Percentiles rank a stretch among this genome's conserved stretches.
Evolutionary conservation across 2,329 filamentous ascomycete genomes (phyloP).

Genomic region (Penicillium decumbens): DNA sequence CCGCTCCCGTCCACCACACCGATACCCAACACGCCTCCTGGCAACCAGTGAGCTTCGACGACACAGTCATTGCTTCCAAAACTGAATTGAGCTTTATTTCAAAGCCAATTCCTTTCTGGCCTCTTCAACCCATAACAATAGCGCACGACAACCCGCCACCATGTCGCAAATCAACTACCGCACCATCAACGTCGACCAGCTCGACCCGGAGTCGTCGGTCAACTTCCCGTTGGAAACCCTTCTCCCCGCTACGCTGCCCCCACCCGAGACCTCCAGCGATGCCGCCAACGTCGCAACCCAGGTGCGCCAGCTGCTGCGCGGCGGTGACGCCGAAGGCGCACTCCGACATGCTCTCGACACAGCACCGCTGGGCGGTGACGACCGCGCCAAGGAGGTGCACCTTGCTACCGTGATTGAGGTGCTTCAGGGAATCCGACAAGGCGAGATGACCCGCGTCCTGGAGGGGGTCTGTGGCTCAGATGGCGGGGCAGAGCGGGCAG

Average conservation of each 20-base stretch:
- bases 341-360: conserved; percentile 78
- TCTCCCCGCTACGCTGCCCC: conserved; percentile 63
- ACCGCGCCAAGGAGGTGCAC: conserved; percentile 69
- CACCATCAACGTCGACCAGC: conserved; percentile 89
- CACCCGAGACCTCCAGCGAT: conserved; percentile 70
- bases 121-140: not conserved
- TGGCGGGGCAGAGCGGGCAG: conserved; percentile 77
- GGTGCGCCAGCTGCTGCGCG: conserved; percentile 79
- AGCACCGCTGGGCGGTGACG: conserved; percentile 61
- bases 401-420: conserved; percentile 86
- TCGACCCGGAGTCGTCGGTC: conserved; percentile 80
- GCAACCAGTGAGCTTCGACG: not conserved
- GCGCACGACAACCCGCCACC: conserved; percentile 13
- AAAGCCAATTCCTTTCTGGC: not conserved
- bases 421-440: conserved; percentile 90
- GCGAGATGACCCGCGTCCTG: conserved; percentile 88
- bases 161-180: conserved; percentile 61
- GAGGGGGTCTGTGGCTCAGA: conserved; percentile 72
- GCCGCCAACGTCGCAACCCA: conserved; percentile 73
- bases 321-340: conserved; percentile 82
- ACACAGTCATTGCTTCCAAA: not conserved
- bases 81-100: not conserved
- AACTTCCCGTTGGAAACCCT: conserved; percentile 90
- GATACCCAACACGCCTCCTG: conserved; percentile 9
- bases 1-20: conserved; percentile 16